Percentiles rank a stretch among this genome's conserved stretches.
Conservation (phyloP, 208 protist species). For the Leishmania arabica region DNA sequence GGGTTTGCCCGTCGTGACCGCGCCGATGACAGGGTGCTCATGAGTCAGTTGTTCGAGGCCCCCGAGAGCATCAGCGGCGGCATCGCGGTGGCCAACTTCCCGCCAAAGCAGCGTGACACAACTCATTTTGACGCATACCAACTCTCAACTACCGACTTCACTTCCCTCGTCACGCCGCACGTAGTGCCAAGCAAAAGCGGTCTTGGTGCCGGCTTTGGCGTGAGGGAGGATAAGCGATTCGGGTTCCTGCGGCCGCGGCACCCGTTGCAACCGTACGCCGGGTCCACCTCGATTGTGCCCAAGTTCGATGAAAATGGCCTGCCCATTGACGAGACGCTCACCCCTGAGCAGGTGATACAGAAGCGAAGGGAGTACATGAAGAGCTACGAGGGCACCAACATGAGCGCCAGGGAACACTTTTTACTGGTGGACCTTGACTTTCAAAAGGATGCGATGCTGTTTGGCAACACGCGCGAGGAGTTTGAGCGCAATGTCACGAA, state of each 20-base stretch:
- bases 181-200: conserved; percentile 41
- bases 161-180: conserved; percentile 74
- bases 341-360: conserved; percentile 60
- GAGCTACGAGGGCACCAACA: conserved; percentile 76
- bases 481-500: conserved; percentile 83
- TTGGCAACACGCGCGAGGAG: conserved; percentile 80
- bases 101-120: conserved; percentile 40
- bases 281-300: conserved; percentile 49
- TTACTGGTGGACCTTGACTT: conserved; percentile 90
- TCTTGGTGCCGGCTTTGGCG: conserved; percentile 83
- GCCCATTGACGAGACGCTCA: conserved; percentile 68
- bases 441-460: conserved; percentile 82
- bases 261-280: conserved; percentile 57
- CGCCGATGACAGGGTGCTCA: conserved; percentile 54
- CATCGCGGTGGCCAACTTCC: conserved; percentile 71
- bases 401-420: conserved; percentile 84
- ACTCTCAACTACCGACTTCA: conserved; percentile 81
- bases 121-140: conserved; percentile 78
- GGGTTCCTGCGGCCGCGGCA: conserved; percentile 79
- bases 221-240: conserved; percentile 78
- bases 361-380: conserved; percentile 82
- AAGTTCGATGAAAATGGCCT: conserved; percentile 69
- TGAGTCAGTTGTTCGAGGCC: conserved; percentile 49
- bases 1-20: conserved; percentile 67
- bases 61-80: conserved; percentile 44